phyloP scores from a whole-genome alignment of 2,329 filamentous ascomycete genomes.

The Xylaria sp. region DNA sequence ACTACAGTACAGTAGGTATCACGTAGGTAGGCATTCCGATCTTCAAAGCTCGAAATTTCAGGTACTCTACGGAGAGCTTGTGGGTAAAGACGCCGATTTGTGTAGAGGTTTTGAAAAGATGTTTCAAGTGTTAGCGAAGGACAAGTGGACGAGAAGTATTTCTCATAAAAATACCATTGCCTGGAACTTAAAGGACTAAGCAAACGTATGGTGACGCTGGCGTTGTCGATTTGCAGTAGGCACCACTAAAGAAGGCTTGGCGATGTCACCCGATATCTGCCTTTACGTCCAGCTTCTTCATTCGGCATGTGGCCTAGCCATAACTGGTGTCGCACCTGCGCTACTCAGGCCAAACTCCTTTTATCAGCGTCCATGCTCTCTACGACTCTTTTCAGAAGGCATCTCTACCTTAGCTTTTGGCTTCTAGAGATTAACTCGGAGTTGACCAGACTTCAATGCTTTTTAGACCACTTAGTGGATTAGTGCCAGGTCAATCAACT shows the following conservation, averaged over 20 bases:
- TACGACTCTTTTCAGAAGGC: constrained; percentile 32
- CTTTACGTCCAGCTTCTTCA: constrained; percentile 32
- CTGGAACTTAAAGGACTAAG: not conserved
- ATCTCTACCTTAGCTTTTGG: constrained; percentile 22
- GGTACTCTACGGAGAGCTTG: not conserved
- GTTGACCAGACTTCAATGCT: not conserved
- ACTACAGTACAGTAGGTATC: not conserved
- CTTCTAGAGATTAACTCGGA: constrained; percentile 24
- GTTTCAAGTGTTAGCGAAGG: not conserved
- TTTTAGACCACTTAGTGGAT: not conserved
- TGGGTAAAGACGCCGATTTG: not conserved
- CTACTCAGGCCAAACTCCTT: constrained; percentile 12
- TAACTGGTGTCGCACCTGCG: constrained; percentile 11
- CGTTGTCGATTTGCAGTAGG: constrained; percentile 20
- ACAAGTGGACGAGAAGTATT: constrained; percentile 3
- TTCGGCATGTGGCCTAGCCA: constrained; percentile 19
- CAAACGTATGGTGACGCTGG: constrained; percentile 26
- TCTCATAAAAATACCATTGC: constrained; percentile 6
- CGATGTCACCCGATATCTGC: constrained; percentile 25
- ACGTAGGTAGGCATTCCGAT: not conserved
- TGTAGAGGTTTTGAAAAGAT: not conserved
- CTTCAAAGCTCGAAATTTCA: not conserved
- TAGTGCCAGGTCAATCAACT: not conserved
- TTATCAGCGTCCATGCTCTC: constrained; percentile 18
- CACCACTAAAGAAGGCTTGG: constrained; percentile 34